Percentiles rank a stretch among this genome's conserved stretches.
phyloP scores from a whole-genome alignment of 1,139 yeast species.

The Kodamaea sp. region DNA sequence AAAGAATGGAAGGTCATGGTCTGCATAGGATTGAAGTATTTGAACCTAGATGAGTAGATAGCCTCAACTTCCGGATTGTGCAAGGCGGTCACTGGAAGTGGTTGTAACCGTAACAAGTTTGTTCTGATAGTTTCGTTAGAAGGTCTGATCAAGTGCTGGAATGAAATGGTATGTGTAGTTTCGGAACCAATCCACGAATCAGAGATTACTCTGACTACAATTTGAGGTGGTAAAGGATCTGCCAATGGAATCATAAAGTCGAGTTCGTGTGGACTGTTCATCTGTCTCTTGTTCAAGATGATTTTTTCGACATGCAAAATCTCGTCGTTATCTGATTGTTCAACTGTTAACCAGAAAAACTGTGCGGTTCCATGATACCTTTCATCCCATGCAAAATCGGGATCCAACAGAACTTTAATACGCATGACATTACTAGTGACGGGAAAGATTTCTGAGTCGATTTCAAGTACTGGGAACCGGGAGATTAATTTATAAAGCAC shows the following conservation, averaged over 20 bases:
- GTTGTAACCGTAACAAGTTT: constrained; percentile 74
- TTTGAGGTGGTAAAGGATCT: constrained; percentile 87
- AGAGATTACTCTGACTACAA: constrained; percentile 74
- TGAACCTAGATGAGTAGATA: constrained; percentile 67
- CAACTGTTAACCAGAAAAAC: constrained; percentile 90
- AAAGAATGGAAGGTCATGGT: constrained; percentile 93
- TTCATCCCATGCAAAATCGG: constrained; percentile 86
- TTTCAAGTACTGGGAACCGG: constrained; percentile 69
- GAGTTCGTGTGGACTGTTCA: constrained; percentile 64
- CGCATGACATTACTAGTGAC: constrained; percentile 85
- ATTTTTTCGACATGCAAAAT: constrained; percentile 84
- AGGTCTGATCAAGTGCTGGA: constrained; percentile 88
- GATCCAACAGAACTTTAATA: constrained; percentile 65
- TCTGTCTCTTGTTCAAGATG: constrained; percentile 60
- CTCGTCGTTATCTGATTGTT: constrained; percentile 73
- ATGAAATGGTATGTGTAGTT: constrained; percentile 73
- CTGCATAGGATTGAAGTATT: constrained; percentile 97
- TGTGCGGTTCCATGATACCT: constrained; percentile 81
- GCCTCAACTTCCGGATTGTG: constrained; percentile 67
- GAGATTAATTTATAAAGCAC: constrained; percentile 61
- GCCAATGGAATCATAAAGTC: constrained; percentile 91
- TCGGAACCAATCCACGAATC: constrained; percentile 93
- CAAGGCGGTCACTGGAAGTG: constrained; percentile 81
- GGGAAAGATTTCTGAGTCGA: constrained; percentile 87
- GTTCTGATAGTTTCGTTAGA: constrained; percentile 86